Base-by-base conservation (phyloP, 2,329 filamentous ascomycete species). In the Hansfordia pulvinata region DNA sequence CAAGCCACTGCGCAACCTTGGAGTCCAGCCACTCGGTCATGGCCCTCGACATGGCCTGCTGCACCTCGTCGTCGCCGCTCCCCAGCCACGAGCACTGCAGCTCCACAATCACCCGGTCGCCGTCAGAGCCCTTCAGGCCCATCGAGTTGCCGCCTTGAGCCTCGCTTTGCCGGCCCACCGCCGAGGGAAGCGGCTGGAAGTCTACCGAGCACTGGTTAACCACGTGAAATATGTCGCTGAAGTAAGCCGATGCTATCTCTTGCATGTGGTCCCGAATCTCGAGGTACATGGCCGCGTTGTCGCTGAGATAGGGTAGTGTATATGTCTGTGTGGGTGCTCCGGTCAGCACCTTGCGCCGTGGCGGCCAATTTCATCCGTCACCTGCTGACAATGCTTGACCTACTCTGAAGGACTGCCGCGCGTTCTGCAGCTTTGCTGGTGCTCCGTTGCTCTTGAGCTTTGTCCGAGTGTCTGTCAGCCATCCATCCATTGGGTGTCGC, bases 191-290 rank as follows among this genome's bases (percentile, higher is more conserved):
- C 1, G 49, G 46, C 35, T 52, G 47, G 35, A 46, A 50, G 23
- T 48, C 46, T n/a, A 49, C 31, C 9, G 35, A 38, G 30, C 41
- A 44, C 23, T 37, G 42, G 17, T 42, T 37, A 5, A 37, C 34
- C 13, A 41, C 35, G 13, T 32, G 38, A 5, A 39, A 33, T 10
- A 34, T 24, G 23, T 34, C 34, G 14, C 34, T 40, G 10, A 48
- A 38, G 30, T 44, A 42, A 3, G 34, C 34, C n/a, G 21, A 29
- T 2, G 42, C 33, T 26, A 53, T 37, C 0, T 39, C 11, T 5
- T 30, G 25, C 26, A 45, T 48, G 22, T 47, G 44, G 19, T 42
- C 36, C 10, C 40, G 40, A 23, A 54, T 52, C 22, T 49, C 44
- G 11, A 30, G 30, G 32, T 55, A 51, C 30, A 54, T 46, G 10